phyloP scores from a whole-genome alignment of 371 early-diverging fungal species.

The Mucor circinelloides region DNA sequence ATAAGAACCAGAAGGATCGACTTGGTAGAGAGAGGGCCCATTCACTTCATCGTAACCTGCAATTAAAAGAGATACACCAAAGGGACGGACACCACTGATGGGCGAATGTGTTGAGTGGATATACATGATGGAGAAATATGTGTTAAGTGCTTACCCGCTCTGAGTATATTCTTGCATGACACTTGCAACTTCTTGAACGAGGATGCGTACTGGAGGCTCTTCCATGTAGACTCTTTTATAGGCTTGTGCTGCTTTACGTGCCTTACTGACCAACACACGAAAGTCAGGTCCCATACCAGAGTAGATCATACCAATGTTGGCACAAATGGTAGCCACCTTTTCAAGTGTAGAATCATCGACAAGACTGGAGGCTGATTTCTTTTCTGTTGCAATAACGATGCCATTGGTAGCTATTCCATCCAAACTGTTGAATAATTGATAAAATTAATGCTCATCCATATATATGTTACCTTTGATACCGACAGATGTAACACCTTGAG shows the following conservation, averaged over 20 bases:
- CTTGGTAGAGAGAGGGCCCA: slow-evolving; percentile 95
- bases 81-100: slow-evolving; percentile 97
- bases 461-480: slow-evolving; percentile 92
- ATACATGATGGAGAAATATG: background rate
- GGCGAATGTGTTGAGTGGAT: background rate
- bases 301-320: slow-evolving; percentile 96
- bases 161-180: slow-evolving; percentile 99
- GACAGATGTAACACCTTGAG: slow-evolving; percentile 94
- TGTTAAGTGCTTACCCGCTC: slow-evolving; percentile 73
- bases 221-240: slow-evolving; percentile 94
- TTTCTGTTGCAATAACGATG: slow-evolving; percentile 98
- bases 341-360: slow-evolving; percentile 90
- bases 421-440: background rate
- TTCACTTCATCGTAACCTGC: slow-evolving; percentile 91
- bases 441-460: background rate
- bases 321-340: slow-evolving; percentile 88
- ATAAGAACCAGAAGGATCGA: slow-evolving; percentile 98
- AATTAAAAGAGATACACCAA: slow-evolving; percentile 97
- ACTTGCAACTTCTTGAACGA: slow-evolving; percentile 95
- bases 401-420: slow-evolving; percentile 84
- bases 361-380: slow-evolving; percentile 92
- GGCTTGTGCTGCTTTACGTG: slow-evolving; percentile 94
- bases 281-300: slow-evolving; percentile 99
- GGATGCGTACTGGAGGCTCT: slow-evolving; percentile 91
- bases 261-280: slow-evolving; percentile 92